These are phyloP conservation scores for Colletotrichum sp. DNA, from an alignment of 2,329 filamentous ascomycete species.

Conservation along the genomic window DNA sequence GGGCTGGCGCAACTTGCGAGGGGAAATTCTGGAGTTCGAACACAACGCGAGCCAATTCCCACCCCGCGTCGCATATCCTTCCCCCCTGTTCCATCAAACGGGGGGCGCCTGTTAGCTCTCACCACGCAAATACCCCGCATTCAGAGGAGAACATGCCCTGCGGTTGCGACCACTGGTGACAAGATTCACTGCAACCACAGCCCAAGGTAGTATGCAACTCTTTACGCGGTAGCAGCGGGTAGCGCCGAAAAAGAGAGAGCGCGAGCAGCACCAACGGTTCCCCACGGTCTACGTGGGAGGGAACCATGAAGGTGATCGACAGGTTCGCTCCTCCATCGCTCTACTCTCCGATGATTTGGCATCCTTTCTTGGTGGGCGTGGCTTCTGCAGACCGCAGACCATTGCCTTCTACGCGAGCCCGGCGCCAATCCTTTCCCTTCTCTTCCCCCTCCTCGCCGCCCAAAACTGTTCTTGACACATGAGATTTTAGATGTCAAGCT, in stretches of 20 bases:
- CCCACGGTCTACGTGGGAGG: not conserved
- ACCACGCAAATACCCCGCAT: not conserved
- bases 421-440: not conserved
- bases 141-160: not conserved
- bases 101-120: not conserved
- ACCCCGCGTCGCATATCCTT: not conserved
- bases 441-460: not conserved
- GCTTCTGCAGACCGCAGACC: not conserved
- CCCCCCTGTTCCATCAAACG: not conserved
- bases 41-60: not conserved
- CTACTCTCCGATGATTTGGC: not conserved
- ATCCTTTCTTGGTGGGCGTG: not conserved
- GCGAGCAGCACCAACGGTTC: not conserved
- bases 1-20: not conserved
- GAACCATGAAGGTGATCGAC: not conserved
- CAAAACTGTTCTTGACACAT: not conserved
- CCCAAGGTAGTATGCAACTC: not conserved
- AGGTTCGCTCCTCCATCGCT: not conserved
- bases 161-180: not conserved
- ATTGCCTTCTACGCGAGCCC: not conserved
- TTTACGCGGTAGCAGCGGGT: slow-evolving; percentile 13
- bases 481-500: not conserved
- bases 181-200: not conserved
- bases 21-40: not conserved
- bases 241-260: not conserved